Base-by-base conservation (phyloP, 2,329 filamentous ascomycete species). In the Diaporthe humulicola region DNA sequence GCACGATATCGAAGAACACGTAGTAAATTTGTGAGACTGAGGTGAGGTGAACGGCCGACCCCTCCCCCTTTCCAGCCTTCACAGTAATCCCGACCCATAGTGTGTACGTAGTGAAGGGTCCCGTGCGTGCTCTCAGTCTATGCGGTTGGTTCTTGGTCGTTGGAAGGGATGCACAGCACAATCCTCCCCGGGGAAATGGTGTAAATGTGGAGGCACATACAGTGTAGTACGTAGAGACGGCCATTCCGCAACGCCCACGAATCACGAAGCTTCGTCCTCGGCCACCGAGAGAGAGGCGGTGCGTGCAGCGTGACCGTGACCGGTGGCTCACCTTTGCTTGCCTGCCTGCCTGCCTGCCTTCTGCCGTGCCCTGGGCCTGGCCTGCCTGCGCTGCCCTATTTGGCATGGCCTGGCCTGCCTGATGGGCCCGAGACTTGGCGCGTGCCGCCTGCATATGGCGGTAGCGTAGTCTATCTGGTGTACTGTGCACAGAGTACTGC, bases 251-350 rank as follows among this genome's bases (percentile, higher is more conserved):
- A 17, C 48, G 48, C 48, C 64, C 30, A 69, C 64, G 64, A 69
- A 69, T 69, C 64, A 54, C 48, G 40, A 40, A 54, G 48, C 33
- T 54, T n/a, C 64, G 38, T 54, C 14, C 12, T 33, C 64, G 64
- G 64, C 64, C 42, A 69, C 45, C 45, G 64, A 38, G 6, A 33
- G 48, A 30, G 64, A 52, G 64, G 64, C 48, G 64, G 64, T 69
- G 64, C 64, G 45, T 54, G 45, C 64, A 52, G 64, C 45, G 30
- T 67, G 45, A 67, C 28, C 28, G 36, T 42, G 58, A 42, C n/a
- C n/a, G 40, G 58, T 19, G 38, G 58, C 42, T 67, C 61, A 67
- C 61, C 42, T 52, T n/a, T 33, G 45, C 9, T 22, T 42, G 22
- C 12, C 38, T 45, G 58, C n/a, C 58, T 28, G 61, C 22, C 45